These are phyloP conservation scores for Coleophoma eucalyptorum DNA, from an alignment of 2,329 filamentous ascomycete genomes.

Conservation along the genomic window DNA sequence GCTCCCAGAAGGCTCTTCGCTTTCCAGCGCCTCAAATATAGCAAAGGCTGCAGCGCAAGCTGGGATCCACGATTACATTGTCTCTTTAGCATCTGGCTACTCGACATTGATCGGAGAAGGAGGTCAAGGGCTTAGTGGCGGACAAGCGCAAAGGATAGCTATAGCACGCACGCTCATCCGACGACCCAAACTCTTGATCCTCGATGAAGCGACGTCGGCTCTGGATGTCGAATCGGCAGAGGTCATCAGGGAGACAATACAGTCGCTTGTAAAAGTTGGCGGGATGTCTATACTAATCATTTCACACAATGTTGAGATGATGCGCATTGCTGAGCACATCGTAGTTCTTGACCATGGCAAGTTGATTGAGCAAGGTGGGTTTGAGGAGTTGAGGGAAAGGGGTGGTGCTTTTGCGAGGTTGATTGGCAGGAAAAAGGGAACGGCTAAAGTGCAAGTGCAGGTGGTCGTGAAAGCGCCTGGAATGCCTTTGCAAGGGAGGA, in stretches of 20 bases:
- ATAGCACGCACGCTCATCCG: slow-evolving; percentile 78
- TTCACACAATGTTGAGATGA: slow-evolving; percentile 83
- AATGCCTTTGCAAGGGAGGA: not conserved
- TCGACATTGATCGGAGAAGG: slow-evolving; percentile 74
- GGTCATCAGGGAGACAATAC: slow-evolving; percentile 60
- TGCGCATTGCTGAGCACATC: slow-evolving; percentile 71
- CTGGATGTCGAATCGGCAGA: slow-evolving; percentile 68
- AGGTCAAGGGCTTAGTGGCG: slow-evolving; percentile 69
- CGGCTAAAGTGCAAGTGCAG: not conserved
- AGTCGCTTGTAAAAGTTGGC: slow-evolving; percentile 39
- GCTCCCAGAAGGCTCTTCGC: slow-evolving; percentile 49
- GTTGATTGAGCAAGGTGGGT: slow-evolving; percentile 66
- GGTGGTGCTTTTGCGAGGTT: slow-evolving; percentile 18
- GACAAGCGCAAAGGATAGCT: slow-evolving; percentile 76
- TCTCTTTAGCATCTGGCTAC: slow-evolving; percentile 67
- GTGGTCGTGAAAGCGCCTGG: not conserved
- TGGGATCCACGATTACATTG: slow-evolving; percentile 74
- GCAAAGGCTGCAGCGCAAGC: slow-evolving; percentile 50
- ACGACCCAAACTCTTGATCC: slow-evolving; percentile 66
- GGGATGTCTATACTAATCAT: slow-evolving; percentile 72
- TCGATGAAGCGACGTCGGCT: slow-evolving; percentile 85
- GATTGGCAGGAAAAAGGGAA: slow-evolving; percentile 7
- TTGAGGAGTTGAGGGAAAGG: slow-evolving; percentile 46
- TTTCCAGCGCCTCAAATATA: slow-evolving; percentile 42
- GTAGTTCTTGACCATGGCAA: slow-evolving; percentile 67